Evolutionary conservation across 768 basidiomycete species (phyloP).

Genomic region (Pseudohyphozyma bogoriensis): DNA sequence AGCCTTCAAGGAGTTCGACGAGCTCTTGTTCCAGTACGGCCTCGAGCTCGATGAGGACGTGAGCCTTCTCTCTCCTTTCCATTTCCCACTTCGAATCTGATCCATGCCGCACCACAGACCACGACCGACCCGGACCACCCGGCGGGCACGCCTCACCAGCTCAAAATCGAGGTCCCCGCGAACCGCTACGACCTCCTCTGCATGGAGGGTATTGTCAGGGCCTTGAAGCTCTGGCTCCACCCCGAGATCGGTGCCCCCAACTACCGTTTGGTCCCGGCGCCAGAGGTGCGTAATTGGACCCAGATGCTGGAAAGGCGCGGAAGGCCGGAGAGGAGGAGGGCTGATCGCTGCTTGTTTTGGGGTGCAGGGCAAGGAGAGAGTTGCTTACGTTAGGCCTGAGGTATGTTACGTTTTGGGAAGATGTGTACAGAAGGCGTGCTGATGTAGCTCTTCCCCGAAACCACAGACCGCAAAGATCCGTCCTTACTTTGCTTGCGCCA

Average conservation of each 20-base stretch:
- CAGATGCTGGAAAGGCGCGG: not conserved
- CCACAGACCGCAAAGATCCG: constrained; percentile 66
- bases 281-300: constrained; percentile 1
- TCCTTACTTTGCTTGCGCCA: constrained; percentile 80
- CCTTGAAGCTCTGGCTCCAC: constrained; percentile 65
- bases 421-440: not conserved
- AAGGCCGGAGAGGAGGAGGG: constrained; percentile 52
- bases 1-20: constrained; percentile 93
- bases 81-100: not conserved
- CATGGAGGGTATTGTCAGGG: constrained; percentile 87
- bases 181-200: constrained; percentile 98
- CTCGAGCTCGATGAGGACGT: constrained; percentile 97
- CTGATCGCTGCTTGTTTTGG: not conserved
- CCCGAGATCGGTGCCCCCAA: constrained; percentile 20
- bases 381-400: constrained; percentile 60
- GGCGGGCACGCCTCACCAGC: constrained; percentile 51
- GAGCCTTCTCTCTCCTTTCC: not conserved
- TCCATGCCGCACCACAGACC: constrained; percentile 19
- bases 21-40: constrained; percentile 92
- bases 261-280: constrained; percentile 20
- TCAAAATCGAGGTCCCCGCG: constrained; percentile 98
- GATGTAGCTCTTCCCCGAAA: too few relatives aligned
- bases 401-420: constrained; percentile 42
- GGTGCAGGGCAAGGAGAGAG: constrained; percentile 40
- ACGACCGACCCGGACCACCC: constrained; percentile 24